Base-by-base conservation (phyloP, 164 flowering plant species). In the Euptelea pleiosperma region DNA sequence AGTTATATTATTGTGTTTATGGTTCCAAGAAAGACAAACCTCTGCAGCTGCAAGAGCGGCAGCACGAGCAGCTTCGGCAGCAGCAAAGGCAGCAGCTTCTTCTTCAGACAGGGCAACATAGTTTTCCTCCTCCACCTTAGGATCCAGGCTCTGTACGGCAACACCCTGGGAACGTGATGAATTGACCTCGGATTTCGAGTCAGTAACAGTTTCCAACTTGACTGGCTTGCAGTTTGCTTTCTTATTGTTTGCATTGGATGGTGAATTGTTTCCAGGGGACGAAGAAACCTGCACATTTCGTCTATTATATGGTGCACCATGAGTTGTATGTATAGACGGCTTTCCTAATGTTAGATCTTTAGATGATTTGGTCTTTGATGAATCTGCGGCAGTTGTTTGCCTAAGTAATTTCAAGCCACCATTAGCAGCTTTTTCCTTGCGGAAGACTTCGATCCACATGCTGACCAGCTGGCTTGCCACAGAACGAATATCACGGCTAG, bases 401-500 rank as follows among this genome's bases (percentile, higher is more conserved):
- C 78, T 84, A 58, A 71, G 59, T 28, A 79, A 60, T 55, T 79
- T 87, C 40, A 71, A 57, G 39, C 83, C 69, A 61, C 87, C 87
- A 80, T 74, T 82, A 51, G 84, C 63, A 74, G 95, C 87, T 68
- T 94, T 94, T 73, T 87, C 91, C 82, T 81, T 90, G 30, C 99
- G 92, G 63, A 90, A 94, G 53, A 94, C 82, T 73, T 88, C 91
- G 64, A 94, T 75, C 99, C 99, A 94, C 71, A 94, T 78, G 48
- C 64, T 82, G 54, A 90, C 97, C 65, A 94, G 73, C 71, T 94
- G 99, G 71, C 97, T 88, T 57, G 99, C 99, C 39, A 90, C 84
- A 49, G 96, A 91, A 42, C 99, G 95, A 58, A 94, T 94, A 69
- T 94, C 99, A 77, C 99, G 97, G 74, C 99, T 94, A 25, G 97